Conservation (phyloP, 768 basidiomycete genomes). For the Termitomyces sp. region DNA sequence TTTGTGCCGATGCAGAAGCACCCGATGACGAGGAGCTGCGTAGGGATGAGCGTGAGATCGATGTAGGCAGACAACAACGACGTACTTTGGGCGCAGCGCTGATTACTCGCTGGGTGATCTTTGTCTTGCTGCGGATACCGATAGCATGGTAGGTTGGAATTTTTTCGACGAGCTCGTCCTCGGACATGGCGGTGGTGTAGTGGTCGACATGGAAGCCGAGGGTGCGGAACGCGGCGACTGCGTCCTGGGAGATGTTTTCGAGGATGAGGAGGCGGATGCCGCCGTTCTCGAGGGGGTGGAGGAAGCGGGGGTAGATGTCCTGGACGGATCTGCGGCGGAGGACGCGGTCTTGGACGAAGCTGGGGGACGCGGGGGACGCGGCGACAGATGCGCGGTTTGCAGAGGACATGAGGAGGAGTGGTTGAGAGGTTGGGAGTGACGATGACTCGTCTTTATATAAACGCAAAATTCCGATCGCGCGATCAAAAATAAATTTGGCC, state of each 20-base stretch:
- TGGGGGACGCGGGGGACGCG: constrained; percentile 40
- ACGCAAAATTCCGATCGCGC: constrained; percentile 11
- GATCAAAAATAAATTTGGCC: constrained; percentile 3
- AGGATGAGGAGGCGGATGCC: constrained; percentile 79
- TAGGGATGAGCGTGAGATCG: neutral
- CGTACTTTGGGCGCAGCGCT: constrained; percentile 81
- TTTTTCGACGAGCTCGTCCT: constrained; percentile 86
- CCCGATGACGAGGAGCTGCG: constrained; percentile 88
- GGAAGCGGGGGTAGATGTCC: constrained; percentile 49
- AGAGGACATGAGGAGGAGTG: no score
- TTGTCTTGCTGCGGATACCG: constrained; percentile 97
- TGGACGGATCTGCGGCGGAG: constrained; percentile 28
- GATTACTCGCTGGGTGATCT: constrained; percentile 86
- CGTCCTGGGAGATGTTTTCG: constrained; percentile 93
- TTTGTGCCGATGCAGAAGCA: constrained; percentile 99
- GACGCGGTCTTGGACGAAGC: constrained; percentile 37
- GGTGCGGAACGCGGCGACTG: constrained; percentile 70
- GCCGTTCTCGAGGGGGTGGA: constrained; percentile 81
- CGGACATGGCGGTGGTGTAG: constrained; percentile 77
- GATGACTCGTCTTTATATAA: constrained; percentile 3
- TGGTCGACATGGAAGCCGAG: constrained; percentile 95
- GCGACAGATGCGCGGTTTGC: constrained; percentile 42
- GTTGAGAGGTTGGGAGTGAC: no score
- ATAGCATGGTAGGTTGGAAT: constrained; percentile 87
- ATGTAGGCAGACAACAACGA: no score